Evolutionary conservation across 306 rosid genomes (phyloP), one percentile per base, ranked within the genome.

Genomic region (Abrus precatorius): DNA sequence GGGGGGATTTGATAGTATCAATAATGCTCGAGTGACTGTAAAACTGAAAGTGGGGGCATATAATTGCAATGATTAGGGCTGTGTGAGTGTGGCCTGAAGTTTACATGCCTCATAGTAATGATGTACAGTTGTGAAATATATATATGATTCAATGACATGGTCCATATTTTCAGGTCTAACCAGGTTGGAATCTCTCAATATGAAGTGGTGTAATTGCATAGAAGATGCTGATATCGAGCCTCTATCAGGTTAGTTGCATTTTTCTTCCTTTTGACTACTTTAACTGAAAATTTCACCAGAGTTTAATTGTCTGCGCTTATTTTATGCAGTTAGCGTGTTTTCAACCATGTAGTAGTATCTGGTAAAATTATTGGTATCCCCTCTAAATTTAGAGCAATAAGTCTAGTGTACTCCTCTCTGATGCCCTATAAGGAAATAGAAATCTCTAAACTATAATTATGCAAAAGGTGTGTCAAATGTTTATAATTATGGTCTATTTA

Each of bases 131-230:
- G 20, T 20, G 0, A 20, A 20, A 20, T 20, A 20, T 20, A 20
- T 20, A 20, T 20, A 20, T 20, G 20, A 32, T 62, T 56, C 30
- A 77, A 30, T 76, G 40, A 56, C 75, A 14, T 50, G 68, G 27
- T 78, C n/a, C 80, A 44, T 43, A 69, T 64, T 74, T 68, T 71
- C 91, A 95, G 98, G 93, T 84, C 88, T 95, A 78, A 82, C 81
- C 48, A 93, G 87, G 77, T 86, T 95, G 87, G 96, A 93, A 80
- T 95, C 96, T 84, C 94, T 95, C 70, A 95, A 95, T 93, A 81
- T 95, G 55, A 95, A 91, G 88, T 95, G 99, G 94, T 93, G 99
- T 79, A 93, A 91, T 81, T 91, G 93, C 90, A 88, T 95, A 74
- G 86, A 91, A 44, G 90, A 95, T 88, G 83, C 86, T 29, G 99